These are phyloP conservation scores for Cryptococcus amylolentus DNA, from an alignment of 1,284 basidiomycete species.

Conservation along the genomic window DNA sequence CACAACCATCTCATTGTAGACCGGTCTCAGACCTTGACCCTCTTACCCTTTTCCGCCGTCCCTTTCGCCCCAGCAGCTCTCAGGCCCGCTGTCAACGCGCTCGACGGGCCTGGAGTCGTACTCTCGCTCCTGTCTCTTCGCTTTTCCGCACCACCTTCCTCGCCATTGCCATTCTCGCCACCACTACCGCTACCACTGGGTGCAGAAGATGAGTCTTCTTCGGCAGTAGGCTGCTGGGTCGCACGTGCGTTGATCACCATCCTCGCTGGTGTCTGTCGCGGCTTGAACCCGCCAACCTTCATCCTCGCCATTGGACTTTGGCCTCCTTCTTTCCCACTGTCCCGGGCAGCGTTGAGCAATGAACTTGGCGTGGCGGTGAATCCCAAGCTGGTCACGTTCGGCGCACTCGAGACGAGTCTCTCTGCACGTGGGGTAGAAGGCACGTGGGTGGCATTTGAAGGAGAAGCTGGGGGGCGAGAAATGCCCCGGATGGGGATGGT, in stretches of 20 bases:
- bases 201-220: not conserved
- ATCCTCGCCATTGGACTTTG: slow-evolving; percentile 30
- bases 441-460: slow-evolving; percentile 18
- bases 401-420: slow-evolving; percentile 8
- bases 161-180: not conserved
- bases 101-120: slow-evolving; percentile 20
- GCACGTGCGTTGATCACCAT: slow-evolving; percentile 32
- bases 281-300: slow-evolving; percentile 39
- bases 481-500: slow-evolving; percentile 44
- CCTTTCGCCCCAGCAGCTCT: slow-evolving; percentile 10
- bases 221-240: not conserved
- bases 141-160: not conserved
- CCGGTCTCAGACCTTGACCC: slow-evolving; percentile 16
- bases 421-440: slow-evolving; percentile 6
- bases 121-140: slow-evolving; percentile 28
- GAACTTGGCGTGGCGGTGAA: not conserved
- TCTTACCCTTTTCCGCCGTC: slow-evolving; percentile 28
- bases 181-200: not conserved
- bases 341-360: too few relatives aligned
- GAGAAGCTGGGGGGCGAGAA: not conserved
- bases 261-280: slow-evolving; percentile 37
- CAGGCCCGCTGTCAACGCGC: slow-evolving; percentile 18
- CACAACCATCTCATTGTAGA: too few relatives aligned
- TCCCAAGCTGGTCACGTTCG: slow-evolving; percentile 10
- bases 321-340: not conserved